Evolutionary conservation across 2,329 filamentous ascomycete genomes (phyloP), one percentile per base, ranked within the genome.

Genomic region (Penicillium sp.): DNA sequence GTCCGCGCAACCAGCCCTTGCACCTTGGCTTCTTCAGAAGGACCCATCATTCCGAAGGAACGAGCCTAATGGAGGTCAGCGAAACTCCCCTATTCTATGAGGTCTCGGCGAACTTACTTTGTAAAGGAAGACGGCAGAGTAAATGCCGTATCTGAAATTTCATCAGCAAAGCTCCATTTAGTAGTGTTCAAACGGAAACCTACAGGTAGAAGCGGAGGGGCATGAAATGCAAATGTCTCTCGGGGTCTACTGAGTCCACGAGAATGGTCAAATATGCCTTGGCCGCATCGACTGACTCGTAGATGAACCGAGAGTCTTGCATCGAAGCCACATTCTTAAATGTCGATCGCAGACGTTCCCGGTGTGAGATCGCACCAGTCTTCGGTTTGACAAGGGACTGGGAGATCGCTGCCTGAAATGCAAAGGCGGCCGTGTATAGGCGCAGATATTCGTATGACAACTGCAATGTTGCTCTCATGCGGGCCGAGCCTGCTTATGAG

Each of bases 341-440:
- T 6, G 72, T 72, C 6, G 71, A 67, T 42, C 70, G 64, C 12
- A 74, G 58, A 51, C 73, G 70, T 37, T 75, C 66, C 56, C 69
- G 62, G 55, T 70, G 64, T 37, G 64, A 61, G 43, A 64, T 56
- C 33, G 64, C 58, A 54, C 72, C 61, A 18, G 63, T 60, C 56
- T 68, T 67, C 41, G 66, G 63, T 58, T 72, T 71, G 49, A 66
- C 75, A 55, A 70, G 68, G 47, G 67, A 78, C 61, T 76, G 79
- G 58, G 69, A 81, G 43, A 80, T 81, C 0, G 83, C 86, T 2
- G 86, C 85, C 63, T 89, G 86, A 57, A 88, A 88, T 1, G 85
- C 86, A 62, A 88, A 89, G 0, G 86, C 85, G 50, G 87, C 88
- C 43, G 85, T 86, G 64, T 89, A 89, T 0, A 89, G 75, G 6